Conservation (phyloP, 495 filamentous ascomycete species). For the Lindgomyces ingoldianus region DNA sequence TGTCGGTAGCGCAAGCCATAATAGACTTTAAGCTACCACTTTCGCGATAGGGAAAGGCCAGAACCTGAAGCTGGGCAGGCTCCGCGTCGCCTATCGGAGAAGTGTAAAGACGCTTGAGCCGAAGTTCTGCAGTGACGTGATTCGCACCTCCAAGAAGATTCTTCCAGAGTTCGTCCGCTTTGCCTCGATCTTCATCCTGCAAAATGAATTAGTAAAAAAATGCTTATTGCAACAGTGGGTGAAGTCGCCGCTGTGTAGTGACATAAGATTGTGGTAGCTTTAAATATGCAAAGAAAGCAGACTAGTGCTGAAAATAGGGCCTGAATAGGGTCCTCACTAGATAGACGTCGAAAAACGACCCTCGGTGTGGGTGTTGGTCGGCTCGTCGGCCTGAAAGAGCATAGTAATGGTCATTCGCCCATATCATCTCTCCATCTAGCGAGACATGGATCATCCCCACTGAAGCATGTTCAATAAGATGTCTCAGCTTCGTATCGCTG, state of each 20-base stretch:
- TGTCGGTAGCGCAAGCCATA: slow-evolving; percentile 39
- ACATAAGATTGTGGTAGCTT: too few relatives aligned
- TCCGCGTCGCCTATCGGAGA: slow-evolving; percentile 22
- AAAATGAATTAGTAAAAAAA: background rate
- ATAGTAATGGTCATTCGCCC: slow-evolving; percentile 32
- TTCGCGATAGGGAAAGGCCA: slow-evolving; percentile 27
- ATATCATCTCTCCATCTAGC: slow-evolving; percentile 16
- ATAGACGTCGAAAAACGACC: slow-evolving; percentile 14
- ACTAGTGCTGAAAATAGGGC: too few relatives aligned
- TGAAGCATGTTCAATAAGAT: slow-evolving; percentile 31
- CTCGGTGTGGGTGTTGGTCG: background rate
- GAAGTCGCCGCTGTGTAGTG: too few relatives aligned
- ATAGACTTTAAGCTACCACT: slow-evolving; percentile 22
- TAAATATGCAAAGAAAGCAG: too few relatives aligned
- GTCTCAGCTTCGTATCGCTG: slow-evolving; percentile 24
- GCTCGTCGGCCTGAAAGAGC: background rate
- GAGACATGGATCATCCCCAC: slow-evolving; percentile 27
- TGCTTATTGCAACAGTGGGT: background rate
- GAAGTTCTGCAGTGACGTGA: slow-evolving; percentile 20
- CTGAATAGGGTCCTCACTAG: too few relatives aligned
- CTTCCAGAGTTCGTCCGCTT: slow-evolving; percentile 8
- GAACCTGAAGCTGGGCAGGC: slow-evolving; percentile 23
- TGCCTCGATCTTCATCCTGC: slow-evolving; percentile 15
- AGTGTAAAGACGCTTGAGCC: slow-evolving; percentile 21
- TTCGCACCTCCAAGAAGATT: background rate